Conservation (phyloP, 768 basidiomycete genomes). For the Gloeopeniophorella convolvens region DNA sequence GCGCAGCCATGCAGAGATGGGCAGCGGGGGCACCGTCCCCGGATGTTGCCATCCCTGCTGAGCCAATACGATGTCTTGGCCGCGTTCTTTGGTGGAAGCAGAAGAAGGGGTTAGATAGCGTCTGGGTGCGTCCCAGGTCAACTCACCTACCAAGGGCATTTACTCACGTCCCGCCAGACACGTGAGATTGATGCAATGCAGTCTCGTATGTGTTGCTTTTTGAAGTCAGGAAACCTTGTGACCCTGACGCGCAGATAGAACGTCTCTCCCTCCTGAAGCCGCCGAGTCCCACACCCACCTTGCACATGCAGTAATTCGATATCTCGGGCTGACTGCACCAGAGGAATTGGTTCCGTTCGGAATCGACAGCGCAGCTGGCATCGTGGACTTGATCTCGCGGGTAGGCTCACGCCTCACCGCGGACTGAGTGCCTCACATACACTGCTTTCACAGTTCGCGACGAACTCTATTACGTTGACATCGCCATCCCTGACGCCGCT, state of each 20-base stretch:
- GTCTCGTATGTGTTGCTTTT: slow-evolving; percentile 52
- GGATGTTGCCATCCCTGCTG: slow-evolving; percentile 52
- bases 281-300: slow-evolving; percentile 60
- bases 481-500: slow-evolving; percentile 72
- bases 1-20: slow-evolving; percentile 59
- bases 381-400: slow-evolving; percentile 64
- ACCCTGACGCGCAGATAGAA: slow-evolving; percentile 42
- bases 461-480: slow-evolving; percentile 87
- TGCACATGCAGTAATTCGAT: slow-evolving; percentile 68
- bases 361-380: slow-evolving; percentile 49
- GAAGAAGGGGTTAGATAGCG: slow-evolving; percentile 45
- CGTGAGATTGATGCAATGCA: slow-evolving; percentile 64
- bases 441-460: slow-evolving; percentile 70
- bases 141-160: neutral
- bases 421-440: neutral
- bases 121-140: slow-evolving; percentile 44
- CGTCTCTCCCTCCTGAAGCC: slow-evolving; percentile 40
- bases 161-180: slow-evolving; percentile 34
- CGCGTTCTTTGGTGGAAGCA: slow-evolving; percentile 64
- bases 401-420: slow-evolving; percentile 39
- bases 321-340: slow-evolving; percentile 54
- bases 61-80: slow-evolving; percentile 74
- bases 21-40: slow-evolving; percentile 41
- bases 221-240: neutral
- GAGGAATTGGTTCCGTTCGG: slow-evolving; percentile 53